These are phyloP conservation scores for Plantago lanceolata DNA, from an alignment of 305 asterid species.

Conservation along the genomic window DNA sequence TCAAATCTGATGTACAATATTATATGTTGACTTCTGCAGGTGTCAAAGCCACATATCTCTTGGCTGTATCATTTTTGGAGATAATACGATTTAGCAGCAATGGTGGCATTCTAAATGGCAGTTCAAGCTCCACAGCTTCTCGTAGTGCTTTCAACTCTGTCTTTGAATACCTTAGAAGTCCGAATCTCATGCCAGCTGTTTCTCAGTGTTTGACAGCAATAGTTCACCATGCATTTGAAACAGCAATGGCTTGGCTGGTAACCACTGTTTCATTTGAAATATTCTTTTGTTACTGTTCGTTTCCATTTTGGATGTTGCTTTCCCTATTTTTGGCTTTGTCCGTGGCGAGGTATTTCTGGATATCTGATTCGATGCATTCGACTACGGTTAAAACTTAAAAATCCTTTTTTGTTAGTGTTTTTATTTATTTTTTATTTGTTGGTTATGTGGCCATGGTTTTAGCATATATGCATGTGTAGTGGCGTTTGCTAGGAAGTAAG, in stretches of 20 bases:
- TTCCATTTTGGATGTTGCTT: not conserved
- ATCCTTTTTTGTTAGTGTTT: too few relatives aligned
- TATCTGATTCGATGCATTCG: too few relatives aligned
- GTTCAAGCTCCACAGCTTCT: conserved; percentile 61
- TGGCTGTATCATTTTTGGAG: conserved; percentile 95
- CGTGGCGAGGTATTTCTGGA: not conserved
- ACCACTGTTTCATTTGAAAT: conserved; percentile 18
- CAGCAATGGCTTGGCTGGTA: conserved; percentile 93
- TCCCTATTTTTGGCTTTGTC: not conserved
- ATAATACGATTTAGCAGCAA: conserved; percentile 97
- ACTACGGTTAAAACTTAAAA: not conserved
- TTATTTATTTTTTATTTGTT: too few relatives aligned
- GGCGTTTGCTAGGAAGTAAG: not conserved
- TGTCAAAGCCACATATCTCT: conserved; percentile 98
- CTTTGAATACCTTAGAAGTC: conserved; percentile 93
- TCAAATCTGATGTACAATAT: conserved; percentile 18
- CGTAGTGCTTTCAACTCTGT: conserved; percentile 96
- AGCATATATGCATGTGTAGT: not conserved
- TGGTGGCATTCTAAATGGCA: conserved; percentile 94
- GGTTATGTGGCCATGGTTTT: conserved; percentile 1
- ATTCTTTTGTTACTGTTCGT: conserved; percentile 16
- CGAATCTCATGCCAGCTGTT: conserved; percentile 88
- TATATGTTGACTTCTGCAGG: conserved; percentile 51
- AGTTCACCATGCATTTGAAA: conserved; percentile 87
- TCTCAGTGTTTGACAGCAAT: conserved; percentile 96